These are phyloP conservation scores for Phoenix dactylifera DNA, from an alignment of 176 grass and related monocot genomes.

Conservation along the genomic window DNA sequence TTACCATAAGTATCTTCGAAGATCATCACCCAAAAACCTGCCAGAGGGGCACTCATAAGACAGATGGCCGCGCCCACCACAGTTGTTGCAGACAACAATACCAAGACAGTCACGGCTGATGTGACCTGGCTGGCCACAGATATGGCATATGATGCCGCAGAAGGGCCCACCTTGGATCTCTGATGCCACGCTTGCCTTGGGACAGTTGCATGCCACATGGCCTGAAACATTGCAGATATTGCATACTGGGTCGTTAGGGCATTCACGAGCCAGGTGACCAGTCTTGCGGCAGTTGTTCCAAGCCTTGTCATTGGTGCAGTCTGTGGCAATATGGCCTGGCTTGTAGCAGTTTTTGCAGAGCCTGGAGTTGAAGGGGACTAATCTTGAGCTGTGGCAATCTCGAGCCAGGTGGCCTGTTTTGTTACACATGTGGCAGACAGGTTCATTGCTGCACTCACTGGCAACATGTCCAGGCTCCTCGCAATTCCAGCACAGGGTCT, in stretches of 20 bases:
- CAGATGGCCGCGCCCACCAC: conserved; percentile 76
- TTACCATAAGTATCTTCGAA: conserved; percentile 37
- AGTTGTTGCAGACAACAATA: conserved; percentile 61
- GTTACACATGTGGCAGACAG: conserved; percentile 68
- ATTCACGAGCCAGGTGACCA: conserved; percentile 77
- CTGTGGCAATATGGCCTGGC: conserved; percentile 63
- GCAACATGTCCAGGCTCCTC: conserved; percentile 77
- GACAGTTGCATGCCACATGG: conserved; percentile 61
- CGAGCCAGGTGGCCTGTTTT: conserved; percentile 78
- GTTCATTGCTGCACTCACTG: conserved; percentile 72
- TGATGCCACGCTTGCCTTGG: conserved; percentile 46
- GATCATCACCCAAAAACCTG: conserved; percentile 46
- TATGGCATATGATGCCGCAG: conserved; percentile 45
- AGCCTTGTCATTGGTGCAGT: conserved; percentile 68
- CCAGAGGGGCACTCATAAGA: conserved; percentile 70
- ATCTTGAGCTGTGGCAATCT: conserved; percentile 50
- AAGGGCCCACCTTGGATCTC: conserved; percentile 53
- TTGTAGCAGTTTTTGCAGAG: conserved; percentile 86
- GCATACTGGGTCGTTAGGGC: conserved; percentile 77
- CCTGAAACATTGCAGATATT: conserved; percentile 81
- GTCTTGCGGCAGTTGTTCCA: conserved; percentile 90
- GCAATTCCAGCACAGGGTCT: conserved; percentile 91
- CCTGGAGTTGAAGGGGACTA: conserved; percentile 21
- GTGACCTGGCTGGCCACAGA: conserved; percentile 64
- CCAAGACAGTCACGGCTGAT: conserved; percentile 58